Conservation (phyloP, 2,329 filamentous ascomycete species). For the Decorospora gaudefroyi region DNA sequence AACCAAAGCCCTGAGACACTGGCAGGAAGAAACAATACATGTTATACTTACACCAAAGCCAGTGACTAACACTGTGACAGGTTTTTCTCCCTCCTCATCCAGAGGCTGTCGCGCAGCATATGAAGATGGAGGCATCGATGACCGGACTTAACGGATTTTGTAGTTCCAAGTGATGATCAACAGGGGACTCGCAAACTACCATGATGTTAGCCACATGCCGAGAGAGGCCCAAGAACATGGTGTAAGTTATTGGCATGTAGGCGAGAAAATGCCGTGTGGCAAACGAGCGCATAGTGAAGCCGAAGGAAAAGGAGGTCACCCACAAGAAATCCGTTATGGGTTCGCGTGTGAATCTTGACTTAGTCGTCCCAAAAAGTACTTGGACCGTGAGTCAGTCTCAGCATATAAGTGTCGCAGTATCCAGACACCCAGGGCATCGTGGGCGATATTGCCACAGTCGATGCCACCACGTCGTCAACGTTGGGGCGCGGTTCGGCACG, state of each 20-base stretch:
- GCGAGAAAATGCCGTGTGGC: too few species aligned
- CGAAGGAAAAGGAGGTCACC: too few species aligned
- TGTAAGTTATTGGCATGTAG: too few species aligned
- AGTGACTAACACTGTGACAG: slow-evolving; percentile 45
- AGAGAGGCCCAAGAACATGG: not conserved
- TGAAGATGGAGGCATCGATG: slow-evolving; percentile 23
- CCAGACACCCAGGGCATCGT: not conserved
- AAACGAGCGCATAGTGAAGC: too few species aligned
- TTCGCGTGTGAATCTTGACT: too few species aligned
- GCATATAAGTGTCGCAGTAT: too few species aligned
- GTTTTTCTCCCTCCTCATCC: slow-evolving; percentile 34
- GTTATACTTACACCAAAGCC: slow-evolving; percentile 44
- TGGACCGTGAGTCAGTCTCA: too few species aligned
- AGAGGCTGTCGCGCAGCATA: slow-evolving; percentile 40
- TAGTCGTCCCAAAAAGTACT: too few species aligned
- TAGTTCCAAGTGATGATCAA: not conserved
- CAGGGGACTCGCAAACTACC: slow-evolving; percentile 2
- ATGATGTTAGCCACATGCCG: slow-evolving; percentile 4
- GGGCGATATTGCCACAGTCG: not conserved
- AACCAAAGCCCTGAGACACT: not conserved
- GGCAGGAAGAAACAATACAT: not conserved
- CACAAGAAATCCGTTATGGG: too few species aligned
- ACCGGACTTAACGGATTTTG: slow-evolving; percentile 1
- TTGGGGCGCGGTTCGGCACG: slow-evolving; percentile 2
- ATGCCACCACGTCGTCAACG: not conserved